Evolutionary conservation across 345 rosid species (phyloP), one percentile per base, ranked within the genome.

Genomic region (Carallia brachiata): DNA sequence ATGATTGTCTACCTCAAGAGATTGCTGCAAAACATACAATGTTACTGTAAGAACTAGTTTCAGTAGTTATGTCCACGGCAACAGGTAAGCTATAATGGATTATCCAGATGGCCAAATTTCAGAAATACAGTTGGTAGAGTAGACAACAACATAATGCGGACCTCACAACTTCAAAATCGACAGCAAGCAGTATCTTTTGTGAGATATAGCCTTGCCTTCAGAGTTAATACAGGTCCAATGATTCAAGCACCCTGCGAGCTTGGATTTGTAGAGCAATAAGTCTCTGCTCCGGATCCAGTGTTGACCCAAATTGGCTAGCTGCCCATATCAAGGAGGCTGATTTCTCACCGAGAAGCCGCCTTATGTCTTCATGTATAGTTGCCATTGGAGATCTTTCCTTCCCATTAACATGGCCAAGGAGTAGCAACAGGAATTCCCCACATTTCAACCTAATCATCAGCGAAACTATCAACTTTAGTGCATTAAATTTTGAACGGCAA

Each of bases 311-410:
- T 64, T 91, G 98, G 80, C 97, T 92, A 28, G 99, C 97, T 5
- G 99, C 98, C 99, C 98, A 95, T 83, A 95, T 86, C 78, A 92
- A 78, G 61, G 99, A 90, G 13, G 99, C 98, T 0, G 94, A 90
- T 72, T 88, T 85, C 85, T 95, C 98, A 78, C 99, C 99, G 9
- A 95, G 81, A 76, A 92, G 91, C 36, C 86, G 96, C 74, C 88
- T 87, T 55, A 95, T 57, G 56, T 95, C 98, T 68, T 95, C 97
- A 47, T 92, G 90, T 72, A 95, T 79, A 63, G 91, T 80, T 23
- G 92, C 90, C 82, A 95, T 88, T 36, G 98, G 91, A 54, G 99
- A 74, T 27, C 79, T 78, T 70, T 90, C 90, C 73, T 88, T 88
- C 68, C 93, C 92, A 13, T 95, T 95, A 68, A 90, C 88, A 71